A percentile compares a stretch with the other conserved stretches of the same genome.
phyloP scores from a whole-genome alignment of 768 basidiomycete species.

The Suillus luteus region DNA sequence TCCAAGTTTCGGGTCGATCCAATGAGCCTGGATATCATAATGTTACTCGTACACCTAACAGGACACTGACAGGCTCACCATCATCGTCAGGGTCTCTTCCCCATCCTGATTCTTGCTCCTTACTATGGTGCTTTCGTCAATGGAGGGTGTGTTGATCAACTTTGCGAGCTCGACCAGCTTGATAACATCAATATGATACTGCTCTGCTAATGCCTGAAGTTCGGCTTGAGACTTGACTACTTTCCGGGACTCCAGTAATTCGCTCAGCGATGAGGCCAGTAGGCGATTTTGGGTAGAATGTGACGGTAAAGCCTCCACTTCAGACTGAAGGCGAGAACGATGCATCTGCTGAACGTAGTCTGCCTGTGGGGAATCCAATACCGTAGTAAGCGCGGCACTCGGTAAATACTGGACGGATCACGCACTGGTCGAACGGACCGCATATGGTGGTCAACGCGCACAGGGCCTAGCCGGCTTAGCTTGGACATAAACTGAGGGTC shows the following conservation, averaged over 20 bases:
- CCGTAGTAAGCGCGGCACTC: neutral
- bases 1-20: conserved; percentile 27
- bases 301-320: conserved; percentile 49
- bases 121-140: conserved; percentile 47
- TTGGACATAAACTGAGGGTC: conserved; percentile 76
- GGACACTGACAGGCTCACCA: conserved; percentile 39
- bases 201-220: conserved; percentile 50
- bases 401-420: neutral
- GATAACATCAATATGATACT: conserved; percentile 55
- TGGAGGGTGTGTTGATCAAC: conserved; percentile 66
- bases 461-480: conserved; percentile 63
- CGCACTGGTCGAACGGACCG: conserved; percentile 50
- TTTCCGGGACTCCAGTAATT: conserved; percentile 68
- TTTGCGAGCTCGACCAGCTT: conserved; percentile 54
- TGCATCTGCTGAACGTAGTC: conserved; percentile 47
- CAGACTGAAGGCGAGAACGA: conserved; percentile 54
- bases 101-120: conserved; percentile 54
- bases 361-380: conserved; percentile 18
- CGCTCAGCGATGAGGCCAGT: conserved; percentile 51
- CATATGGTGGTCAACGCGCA: conserved; percentile 69
- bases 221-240: conserved; percentile 40
- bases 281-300: conserved; percentile 53
- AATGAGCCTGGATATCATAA: conserved; percentile 24
- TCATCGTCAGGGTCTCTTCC: conserved; percentile 51
- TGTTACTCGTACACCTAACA: neutral